phyloP scores from a whole-genome alignment of 2,329 filamentous ascomycete genomes.

The Alternaria atra region DNA sequence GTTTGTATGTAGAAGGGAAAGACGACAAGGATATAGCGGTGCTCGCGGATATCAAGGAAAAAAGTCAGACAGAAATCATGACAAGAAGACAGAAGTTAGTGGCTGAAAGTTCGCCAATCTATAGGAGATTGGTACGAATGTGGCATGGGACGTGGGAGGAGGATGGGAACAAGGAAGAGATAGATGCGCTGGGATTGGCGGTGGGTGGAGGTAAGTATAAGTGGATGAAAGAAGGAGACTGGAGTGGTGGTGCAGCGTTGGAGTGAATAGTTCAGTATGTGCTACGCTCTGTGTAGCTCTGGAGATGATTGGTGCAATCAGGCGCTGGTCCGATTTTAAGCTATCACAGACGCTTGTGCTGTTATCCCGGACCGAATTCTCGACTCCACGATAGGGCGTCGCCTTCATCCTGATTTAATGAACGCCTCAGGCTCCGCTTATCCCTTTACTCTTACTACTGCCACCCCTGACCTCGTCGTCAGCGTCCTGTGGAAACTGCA shows the following conservation, averaged over 20 bases:
- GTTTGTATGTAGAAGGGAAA: constrained; percentile 1
- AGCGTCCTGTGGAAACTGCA: constrained; percentile 82
- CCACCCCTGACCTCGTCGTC: constrained; percentile 55
- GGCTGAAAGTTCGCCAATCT: constrained; percentile 1
- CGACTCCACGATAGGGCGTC: neutral
- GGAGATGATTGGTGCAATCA: neutral
- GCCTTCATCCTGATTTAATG: neutral
- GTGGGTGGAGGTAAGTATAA: neutral
- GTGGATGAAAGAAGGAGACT: neutral
- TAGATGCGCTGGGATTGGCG: neutral
- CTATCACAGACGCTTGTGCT: neutral
- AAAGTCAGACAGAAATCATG: constrained; percentile 1
- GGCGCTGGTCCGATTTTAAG: too few relatives aligned
- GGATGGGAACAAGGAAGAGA: neutral
- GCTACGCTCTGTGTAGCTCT: neutral
- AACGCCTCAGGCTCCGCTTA: neutral
- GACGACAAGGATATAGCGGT: constrained; percentile 8
- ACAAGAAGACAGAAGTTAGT: constrained; percentile 2
- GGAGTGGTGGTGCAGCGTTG: neutral
- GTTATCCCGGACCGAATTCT: neutral
- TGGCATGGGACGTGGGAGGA: neutral
- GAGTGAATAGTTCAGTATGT: neutral
- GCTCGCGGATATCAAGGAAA: constrained; percentile 1
- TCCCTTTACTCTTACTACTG: constrained; percentile 2
- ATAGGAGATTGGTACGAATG: constrained; percentile 9